Conservation (phyloP, 1,284 basidiomycete species). For the Cryptococcus sp. region DNA sequence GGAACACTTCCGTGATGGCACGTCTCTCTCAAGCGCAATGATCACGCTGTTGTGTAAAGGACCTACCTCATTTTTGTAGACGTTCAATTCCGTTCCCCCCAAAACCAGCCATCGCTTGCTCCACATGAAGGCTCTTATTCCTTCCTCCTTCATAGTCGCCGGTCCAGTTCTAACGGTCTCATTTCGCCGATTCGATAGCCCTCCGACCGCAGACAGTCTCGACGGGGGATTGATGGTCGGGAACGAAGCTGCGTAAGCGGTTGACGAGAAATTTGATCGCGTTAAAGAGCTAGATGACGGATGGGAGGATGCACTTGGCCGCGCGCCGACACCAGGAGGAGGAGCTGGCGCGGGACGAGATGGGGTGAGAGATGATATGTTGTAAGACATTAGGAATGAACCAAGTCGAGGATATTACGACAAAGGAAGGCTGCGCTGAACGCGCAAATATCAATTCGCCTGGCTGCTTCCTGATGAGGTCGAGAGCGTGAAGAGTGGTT, state of each 20-base stretch:
- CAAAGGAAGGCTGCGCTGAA: too few relatives aligned
- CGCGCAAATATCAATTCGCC: too few relatives aligned
- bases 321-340: slow-evolving; percentile 15
- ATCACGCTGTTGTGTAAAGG: not conserved
- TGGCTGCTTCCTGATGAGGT: too few relatives aligned
- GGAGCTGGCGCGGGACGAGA: slow-evolving; percentile 45
- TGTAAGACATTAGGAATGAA: slow-evolving; percentile 31
- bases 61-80: slow-evolving; percentile 91
- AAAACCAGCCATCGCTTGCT: slow-evolving; percentile 87
- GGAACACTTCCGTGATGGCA: too few relatives aligned
- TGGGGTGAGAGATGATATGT: slow-evolving; percentile 37
- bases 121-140: slow-evolving; percentile 89
- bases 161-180: slow-evolving; percentile 56
- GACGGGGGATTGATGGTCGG: slow-evolving; percentile 27
- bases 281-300: not conserved
- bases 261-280: slow-evolving; percentile 27
- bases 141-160: slow-evolving; percentile 85
- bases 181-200: slow-evolving; percentile 12
- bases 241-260: slow-evolving; percentile 38
- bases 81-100: slow-evolving; percentile 73
- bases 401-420: not conserved
- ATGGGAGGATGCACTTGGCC: not conserved
- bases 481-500: too few relatives aligned
- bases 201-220: too few relatives aligned
- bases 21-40: too few relatives aligned